Percentiles rank a stretch among this genome's conserved stretches.
Conservation (phyloP, 441 rosid species). For the Populus hybrid region DNA sequence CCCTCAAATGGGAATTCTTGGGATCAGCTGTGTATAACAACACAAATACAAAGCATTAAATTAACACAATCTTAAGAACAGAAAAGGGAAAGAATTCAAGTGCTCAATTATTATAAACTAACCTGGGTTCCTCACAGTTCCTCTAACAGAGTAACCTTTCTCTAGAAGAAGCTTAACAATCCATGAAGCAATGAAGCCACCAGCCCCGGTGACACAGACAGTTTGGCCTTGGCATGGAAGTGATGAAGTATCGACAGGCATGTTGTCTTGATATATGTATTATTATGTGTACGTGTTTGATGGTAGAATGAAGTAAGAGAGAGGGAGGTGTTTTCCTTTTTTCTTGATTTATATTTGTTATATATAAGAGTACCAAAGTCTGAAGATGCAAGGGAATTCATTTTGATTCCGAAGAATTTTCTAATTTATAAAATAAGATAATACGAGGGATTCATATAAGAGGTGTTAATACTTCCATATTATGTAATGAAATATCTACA, state of each 20-base stretch:
- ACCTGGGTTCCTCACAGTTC: conserved; percentile 86
- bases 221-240: conserved; percentile 52
- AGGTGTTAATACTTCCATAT: no score
- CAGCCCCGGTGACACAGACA: conserved; percentile 93
- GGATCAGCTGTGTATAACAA: conserved; percentile 47
- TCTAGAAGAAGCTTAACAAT: conserved; percentile 73
- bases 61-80: background rate
- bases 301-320: background rate
- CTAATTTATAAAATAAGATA: no score
- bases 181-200: conserved; percentile 93
- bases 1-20: conserved; percentile 73
- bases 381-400: no score
- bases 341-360: no score
- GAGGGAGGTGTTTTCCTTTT: no score
- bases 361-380: no score
- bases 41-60: background rate
- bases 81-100: background rate
- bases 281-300: background rate
- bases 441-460: no score
- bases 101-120: background rate
- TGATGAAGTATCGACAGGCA: conserved; percentile 52
- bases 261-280: background rate
- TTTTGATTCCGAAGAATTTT: no score
- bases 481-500: no score
- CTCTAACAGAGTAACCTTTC: conserved; percentile 66